These are phyloP conservation scores for Microdochium nivale DNA, from an alignment of 2,329 filamentous ascomycete genomes.

Conservation along the genomic window DNA sequence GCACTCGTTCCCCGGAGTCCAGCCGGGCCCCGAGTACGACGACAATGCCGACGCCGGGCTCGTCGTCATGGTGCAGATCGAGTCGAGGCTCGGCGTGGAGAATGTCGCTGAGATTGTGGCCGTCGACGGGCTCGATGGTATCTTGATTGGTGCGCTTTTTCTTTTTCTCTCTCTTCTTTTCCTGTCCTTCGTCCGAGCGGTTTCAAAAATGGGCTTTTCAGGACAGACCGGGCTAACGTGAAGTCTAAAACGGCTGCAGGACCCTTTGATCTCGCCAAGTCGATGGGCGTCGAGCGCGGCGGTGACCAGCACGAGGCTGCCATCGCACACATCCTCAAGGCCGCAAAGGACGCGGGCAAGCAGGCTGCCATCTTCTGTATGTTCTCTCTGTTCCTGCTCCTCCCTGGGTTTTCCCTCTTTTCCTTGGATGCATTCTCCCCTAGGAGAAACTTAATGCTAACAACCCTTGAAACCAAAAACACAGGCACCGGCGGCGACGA, in stretches of 20 bases:
- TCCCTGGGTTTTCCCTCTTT: not conserved
- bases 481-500: not conserved
- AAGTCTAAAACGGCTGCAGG: too few relatives aligned
- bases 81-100: constrained; percentile 6
- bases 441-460: not conserved
- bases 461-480: not conserved
- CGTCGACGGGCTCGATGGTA: constrained; percentile 6
- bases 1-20: not conserved
- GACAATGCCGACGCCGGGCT: constrained; percentile 12
- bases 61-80: constrained; percentile 15
- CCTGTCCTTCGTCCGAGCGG: too few relatives aligned
- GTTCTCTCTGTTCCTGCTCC: constrained; percentile 3
- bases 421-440: too few relatives aligned
- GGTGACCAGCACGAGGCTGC: constrained; percentile 28
- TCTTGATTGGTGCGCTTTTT: not conserved
- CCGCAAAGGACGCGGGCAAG: constrained; percentile 24
- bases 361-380: constrained; percentile 31
- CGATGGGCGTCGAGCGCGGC: constrained; percentile 23
- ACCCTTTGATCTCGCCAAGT: constrained; percentile 23
- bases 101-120: constrained; percentile 9
- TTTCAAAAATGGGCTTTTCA: too few relatives aligned
- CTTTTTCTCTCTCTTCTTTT: too few relatives aligned
- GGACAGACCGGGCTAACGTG: too few relatives aligned
- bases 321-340: constrained; percentile 23
- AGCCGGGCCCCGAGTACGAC: not conserved